Conservation (phyloP, 179 eudicot species). For the Patellifolia procumbens region DNA sequence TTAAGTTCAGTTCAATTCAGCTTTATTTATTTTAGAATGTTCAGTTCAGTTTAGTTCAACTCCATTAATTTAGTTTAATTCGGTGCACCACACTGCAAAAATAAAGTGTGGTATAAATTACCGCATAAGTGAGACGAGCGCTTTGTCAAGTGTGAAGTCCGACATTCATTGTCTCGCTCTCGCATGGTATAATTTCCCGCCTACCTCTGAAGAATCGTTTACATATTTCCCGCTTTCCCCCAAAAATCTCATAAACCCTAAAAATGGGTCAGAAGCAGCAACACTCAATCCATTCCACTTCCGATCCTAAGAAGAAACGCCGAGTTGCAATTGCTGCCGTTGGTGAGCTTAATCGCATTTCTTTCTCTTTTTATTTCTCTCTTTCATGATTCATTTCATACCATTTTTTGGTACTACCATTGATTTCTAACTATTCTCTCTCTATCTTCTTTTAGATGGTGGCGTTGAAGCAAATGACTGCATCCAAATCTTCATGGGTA, state of each 20-base stretch:
- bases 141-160: too few relatives aligned
- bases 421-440: neutral
- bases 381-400: neutral
- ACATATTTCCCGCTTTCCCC: constrained; percentile 50
- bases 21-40: too few relatives aligned
- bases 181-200: constrained; percentile 38
- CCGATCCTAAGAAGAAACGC: constrained; percentile 77
- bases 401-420: neutral
- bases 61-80: too few relatives aligned
- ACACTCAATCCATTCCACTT: constrained; percentile 41
- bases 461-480: constrained; percentile 81
- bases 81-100: too few relatives aligned
- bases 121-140: too few relatives aligned
- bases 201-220: constrained; percentile 34
- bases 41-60: too few relatives aligned
- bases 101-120: too few relatives aligned
- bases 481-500: constrained; percentile 77
- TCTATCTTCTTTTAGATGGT: constrained; percentile 46
- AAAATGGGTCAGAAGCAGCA: constrained; percentile 77
- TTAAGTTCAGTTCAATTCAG: too few relatives aligned
- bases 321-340: constrained; percentile 56
- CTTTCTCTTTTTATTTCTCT: neutral
- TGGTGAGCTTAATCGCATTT: constrained; percentile 42
- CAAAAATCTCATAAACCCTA: constrained; percentile 61
- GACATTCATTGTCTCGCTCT: neutral